Conservation (phyloP, 2,329 filamentous ascomycete genomes). For the Periconia sp. region DNA sequence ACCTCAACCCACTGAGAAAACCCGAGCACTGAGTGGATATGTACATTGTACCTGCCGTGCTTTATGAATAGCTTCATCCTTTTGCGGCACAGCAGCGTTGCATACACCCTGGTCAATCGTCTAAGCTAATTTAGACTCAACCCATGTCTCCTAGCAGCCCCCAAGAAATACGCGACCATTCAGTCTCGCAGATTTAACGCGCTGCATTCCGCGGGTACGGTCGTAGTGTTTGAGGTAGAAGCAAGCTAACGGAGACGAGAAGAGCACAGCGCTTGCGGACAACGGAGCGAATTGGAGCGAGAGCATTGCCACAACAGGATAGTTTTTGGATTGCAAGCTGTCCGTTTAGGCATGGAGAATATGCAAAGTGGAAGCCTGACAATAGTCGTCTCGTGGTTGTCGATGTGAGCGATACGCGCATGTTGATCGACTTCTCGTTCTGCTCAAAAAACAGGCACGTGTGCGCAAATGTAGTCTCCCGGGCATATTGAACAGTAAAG, state of each 20-base stretch:
- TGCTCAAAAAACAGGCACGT: no score
- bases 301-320: not conserved
- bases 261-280: not conserved
- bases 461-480: no score
- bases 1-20: not conserved
- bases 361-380: not conserved
- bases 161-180: not conserved
- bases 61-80: not conserved
- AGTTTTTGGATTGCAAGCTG: not conserved
- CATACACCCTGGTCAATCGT: not conserved
- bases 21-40: not conserved
- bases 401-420: not conserved
- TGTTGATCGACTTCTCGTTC: no score
- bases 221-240: not conserved
- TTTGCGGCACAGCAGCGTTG: not conserved
- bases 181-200: not conserved
- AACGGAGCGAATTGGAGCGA: not conserved
- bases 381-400: not conserved
- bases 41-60: not conserved
- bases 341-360: not conserved
- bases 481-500: no score
- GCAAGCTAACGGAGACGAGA: not conserved
- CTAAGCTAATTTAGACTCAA: not conserved
- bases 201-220: not conserved
- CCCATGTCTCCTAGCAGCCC: not conserved